Evolutionary conservation across 257 asterid species (phyloP), one percentile per base, ranked within the genome.

Genomic region (Rhazya stricta): DNA sequence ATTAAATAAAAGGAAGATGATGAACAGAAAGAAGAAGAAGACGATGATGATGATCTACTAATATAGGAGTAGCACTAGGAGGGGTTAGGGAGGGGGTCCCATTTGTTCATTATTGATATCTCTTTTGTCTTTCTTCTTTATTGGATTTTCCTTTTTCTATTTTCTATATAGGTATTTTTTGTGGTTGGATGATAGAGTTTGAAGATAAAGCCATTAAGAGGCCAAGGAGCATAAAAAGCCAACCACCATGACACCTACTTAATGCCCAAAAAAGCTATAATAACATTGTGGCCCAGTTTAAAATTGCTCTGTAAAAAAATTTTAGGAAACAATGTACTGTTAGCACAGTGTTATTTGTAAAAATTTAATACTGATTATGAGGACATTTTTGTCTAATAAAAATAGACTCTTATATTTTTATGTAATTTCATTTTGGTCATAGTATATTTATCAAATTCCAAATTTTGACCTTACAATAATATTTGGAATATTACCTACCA

Each of bases 151-250:
- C 36, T 56, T 9, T 6, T 50, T 46, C 63, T 74, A 50, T 72
- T 77, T 67, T 71, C 51, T 19, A 39, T 50, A 61, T 63, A 68
- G 73, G 62, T 58, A 74, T 80, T 81, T 84, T 82, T 74, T 91
- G 92, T 93, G 97, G 96, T 72, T 88, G 96, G 90, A 86, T 83
- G 88, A 69, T 58, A 76, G 88, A 84, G 87, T 82, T 83, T 84
- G 91, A 85, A 89, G 96, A 89, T 88, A 91, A 87, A 86, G 90
- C 94, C 84, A 83, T 79, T 81, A 84, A 86, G 85, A 85, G 86
- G 90, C 84, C 85, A 86, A 84, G 80, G 21, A 79, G 81, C 82
- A 83, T 37, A 82, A 74, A 81, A 89, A 90, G 80, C 91, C 96
- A 88, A 86, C 91, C 84, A 83, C 97, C 88, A 81, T 85, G 78